phyloP scores from a whole-genome alignment of 345 rosid species.

The Laguncularia racemosa region DNA sequence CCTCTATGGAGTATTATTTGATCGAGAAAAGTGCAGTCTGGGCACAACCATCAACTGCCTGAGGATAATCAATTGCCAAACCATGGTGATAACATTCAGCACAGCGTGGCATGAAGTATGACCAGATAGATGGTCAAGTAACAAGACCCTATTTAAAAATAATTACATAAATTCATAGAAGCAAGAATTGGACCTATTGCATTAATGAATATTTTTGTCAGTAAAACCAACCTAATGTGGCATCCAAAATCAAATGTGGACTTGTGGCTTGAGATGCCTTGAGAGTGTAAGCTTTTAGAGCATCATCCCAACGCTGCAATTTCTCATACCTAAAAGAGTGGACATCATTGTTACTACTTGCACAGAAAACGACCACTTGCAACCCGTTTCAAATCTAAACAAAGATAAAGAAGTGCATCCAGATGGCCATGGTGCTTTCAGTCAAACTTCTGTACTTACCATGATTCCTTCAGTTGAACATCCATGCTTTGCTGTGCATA shows the following conservation, averaged over 20 bases:
- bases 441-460: constrained; percentile 31
- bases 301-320: constrained; percentile 99
- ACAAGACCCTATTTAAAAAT: neutral
- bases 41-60: too few relatives aligned
- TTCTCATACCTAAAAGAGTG: constrained; percentile 79
- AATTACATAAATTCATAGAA: too few relatives aligned
- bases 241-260: constrained; percentile 73
- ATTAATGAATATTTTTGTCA: too few relatives aligned
- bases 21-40: too few relatives aligned
- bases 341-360: neutral
- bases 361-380: neutral
- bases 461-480: constrained; percentile 95
- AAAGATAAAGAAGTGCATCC: neutral
- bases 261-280: constrained; percentile 76
- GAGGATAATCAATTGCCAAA: too few relatives aligned
- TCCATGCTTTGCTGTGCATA: constrained; percentile 85
- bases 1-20: too few relatives aligned
- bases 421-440: neutral
- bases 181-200: too few relatives aligned
- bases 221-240: constrained; percentile 61
- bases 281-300: constrained; percentile 86
- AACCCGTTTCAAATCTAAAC: neutral
- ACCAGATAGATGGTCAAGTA: too few relatives aligned
- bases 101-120: too few relatives aligned
- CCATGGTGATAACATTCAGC: too few relatives aligned